phyloP scores from a whole-genome alignment of 2,329 filamentous ascomycete species.

The Parasarocladium wereldwijsianum region DNA sequence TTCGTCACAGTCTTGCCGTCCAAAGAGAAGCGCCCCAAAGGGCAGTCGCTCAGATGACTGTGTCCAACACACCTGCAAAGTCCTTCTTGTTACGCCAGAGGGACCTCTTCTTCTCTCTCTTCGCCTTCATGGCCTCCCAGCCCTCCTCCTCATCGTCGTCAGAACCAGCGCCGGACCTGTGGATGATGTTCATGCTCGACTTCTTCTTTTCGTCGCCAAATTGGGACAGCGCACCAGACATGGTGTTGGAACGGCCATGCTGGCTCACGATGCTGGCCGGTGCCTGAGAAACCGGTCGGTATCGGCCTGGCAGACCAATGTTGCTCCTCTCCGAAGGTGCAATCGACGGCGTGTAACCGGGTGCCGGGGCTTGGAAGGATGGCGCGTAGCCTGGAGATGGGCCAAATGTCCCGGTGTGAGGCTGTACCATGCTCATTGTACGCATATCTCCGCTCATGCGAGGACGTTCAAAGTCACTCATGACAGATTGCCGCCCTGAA shows the following conservation, averaged over 20 bases:
- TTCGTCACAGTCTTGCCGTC: too few species aligned
- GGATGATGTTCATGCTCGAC: conserved; percentile 21
- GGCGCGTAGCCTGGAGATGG: conserved; percentile 24
- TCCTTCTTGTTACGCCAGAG: conserved; percentile 49
- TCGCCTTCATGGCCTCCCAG: conserved; percentile 57
- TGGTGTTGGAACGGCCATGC: conserved; percentile 18
- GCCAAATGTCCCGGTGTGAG: conserved; percentile 44
- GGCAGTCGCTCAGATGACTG: conserved; percentile 27
- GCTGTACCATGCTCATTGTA: conserved; percentile 76
- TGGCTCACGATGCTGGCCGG: conserved; percentile 17
- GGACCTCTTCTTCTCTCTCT: conserved; percentile 53
- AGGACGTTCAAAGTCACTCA: conserved; percentile 30
- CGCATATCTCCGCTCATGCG: conserved; percentile 35
- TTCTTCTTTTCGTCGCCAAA: conserved; percentile 16
- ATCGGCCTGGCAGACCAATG: conserved; percentile 75
- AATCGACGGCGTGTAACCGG: conserved; percentile 74
- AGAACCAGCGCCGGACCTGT: conserved; percentile 23
- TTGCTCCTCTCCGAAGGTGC: conserved; percentile 94
- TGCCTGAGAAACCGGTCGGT: conserved; percentile 71
- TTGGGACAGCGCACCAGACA: conserved; percentile 17
- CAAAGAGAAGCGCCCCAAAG: too few species aligned
- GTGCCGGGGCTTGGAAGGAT: conserved; percentile 18
- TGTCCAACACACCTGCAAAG: conserved; percentile 30
- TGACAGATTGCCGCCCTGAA: conserved; percentile 7
- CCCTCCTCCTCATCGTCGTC: conserved; percentile 52